Conservation (phyloP, 2,329 filamentous ascomycete species). For the Colletotrichum orchidophilum region DNA sequence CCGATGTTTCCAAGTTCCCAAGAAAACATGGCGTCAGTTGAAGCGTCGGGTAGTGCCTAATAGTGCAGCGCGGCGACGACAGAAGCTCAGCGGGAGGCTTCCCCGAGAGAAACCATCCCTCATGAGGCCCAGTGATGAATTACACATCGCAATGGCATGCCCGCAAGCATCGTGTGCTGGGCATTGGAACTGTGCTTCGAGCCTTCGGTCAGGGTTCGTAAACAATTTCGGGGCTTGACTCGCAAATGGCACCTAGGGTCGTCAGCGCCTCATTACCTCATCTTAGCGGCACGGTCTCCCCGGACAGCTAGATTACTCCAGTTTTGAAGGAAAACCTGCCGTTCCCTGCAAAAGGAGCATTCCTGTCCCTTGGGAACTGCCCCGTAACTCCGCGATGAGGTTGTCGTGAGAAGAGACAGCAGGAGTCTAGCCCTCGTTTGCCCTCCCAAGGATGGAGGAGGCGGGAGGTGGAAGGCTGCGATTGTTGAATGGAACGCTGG, state of each 20-base stretch:
- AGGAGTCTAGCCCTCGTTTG: not conserved
- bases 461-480: not conserved
- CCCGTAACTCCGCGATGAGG: not conserved
- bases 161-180: not conserved
- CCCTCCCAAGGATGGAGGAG: not conserved
- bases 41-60: conserved; percentile 18
- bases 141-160: not conserved
- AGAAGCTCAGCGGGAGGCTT: conserved; percentile 7
- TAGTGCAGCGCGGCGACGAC: conserved; percentile 9
- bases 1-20: conserved; percentile 19
- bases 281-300: conserved; percentile 12
- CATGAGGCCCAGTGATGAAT: not conserved
- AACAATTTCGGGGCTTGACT: conserved; percentile 28
- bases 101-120: conserved; percentile 2
- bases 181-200: conserved; percentile 15
- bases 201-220: not conserved
- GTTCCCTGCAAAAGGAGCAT: not conserved
- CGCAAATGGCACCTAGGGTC: conserved; percentile 25
- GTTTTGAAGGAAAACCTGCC: not conserved
- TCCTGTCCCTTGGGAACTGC: not conserved
- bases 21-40: conserved; percentile 29
- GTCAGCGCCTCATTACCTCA: conserved; percentile 24
- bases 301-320: conserved; percentile 4
- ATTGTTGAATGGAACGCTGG: conserved; percentile 4
- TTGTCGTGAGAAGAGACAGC: not conserved